Base-by-base conservation (phyloP, 768 basidiomycete genomes). In the Naganishia onofrii region DNA sequence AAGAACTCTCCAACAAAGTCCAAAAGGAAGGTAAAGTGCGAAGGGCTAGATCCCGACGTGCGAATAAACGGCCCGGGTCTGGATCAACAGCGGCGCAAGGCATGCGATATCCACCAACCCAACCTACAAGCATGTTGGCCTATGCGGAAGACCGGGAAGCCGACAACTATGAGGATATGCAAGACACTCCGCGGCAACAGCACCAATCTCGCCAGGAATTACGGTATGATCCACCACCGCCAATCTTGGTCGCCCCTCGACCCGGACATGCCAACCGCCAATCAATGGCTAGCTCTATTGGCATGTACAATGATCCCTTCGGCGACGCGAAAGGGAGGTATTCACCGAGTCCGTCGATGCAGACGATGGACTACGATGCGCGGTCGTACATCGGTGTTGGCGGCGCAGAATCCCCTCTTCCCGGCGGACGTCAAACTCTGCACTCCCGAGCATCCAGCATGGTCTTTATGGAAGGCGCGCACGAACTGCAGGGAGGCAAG, bases 11-110 rank as follows among this genome's bases (percentile, higher is more conserved):
- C 64, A 77, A 81, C 32, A 80, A 79, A 34, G 79, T 91, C 36
- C 84, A 84, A 77, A 86, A 86, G 76, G 86, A 88, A 75, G 89
- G 89, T 17, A 86, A 84, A 74, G 71, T 86, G n/a, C 83, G 86
- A 9, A 84, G 90, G 48, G 82, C 84, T 19, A 79, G 80, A 60
- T 84, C 85, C 13, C 80, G 85, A 29, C 79, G 78, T 64, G 56
- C 57, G 44, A 68, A 65, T 21, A 68, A 67, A 26, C 72, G 73
- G 68, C 73, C 71, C 6, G 10, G 7, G 4, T n/a, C 34, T 44
- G 34, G 23, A 51, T 51, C 32, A 26, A 51, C 34, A 48, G 58
- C 48, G 2, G 31, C 55, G n/a, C 38, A 63, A 17, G 23, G 23
- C 38, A 44, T 63, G 60, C 36, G 60, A 36, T 60, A 67, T 23